Evolutionary conservation across 257 asterid species (phyloP).

Genomic region (Anisodus tanguticus): DNA sequence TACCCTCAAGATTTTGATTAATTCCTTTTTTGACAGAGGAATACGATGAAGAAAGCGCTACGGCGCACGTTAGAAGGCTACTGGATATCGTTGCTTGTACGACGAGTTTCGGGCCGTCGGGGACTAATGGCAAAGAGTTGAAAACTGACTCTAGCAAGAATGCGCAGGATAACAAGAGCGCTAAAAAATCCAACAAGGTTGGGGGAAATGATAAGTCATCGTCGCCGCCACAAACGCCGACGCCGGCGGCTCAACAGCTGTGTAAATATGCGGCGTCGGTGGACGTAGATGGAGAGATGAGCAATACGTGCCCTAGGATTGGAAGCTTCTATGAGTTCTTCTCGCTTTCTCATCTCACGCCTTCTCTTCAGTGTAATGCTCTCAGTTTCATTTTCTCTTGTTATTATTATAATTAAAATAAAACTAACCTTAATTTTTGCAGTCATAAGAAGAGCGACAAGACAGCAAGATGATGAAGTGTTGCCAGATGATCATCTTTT

Average conservation of each 20-base stretch:
- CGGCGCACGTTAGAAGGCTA: slow-evolving; percentile 80
- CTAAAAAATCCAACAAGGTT: slow-evolving; percentile 58
- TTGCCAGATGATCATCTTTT: slow-evolving; percentile 66
- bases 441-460: slow-evolving; percentile 69
- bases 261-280: slow-evolving; percentile 43
- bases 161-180: slow-evolving; percentile 39
- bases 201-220: slow-evolving; percentile 20
- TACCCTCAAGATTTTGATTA: slow-evolving; percentile 34
- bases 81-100: slow-evolving; percentile 85
- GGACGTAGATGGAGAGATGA: slow-evolving; percentile 85
- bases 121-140: slow-evolving; percentile 40
- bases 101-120: slow-evolving; percentile 84
- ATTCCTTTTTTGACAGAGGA: slow-evolving; percentile 61
- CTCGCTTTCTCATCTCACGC: slow-evolving; percentile 95
- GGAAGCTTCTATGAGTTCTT: slow-evolving; percentile 96
- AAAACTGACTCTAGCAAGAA: slow-evolving; percentile 48
- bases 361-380: slow-evolving; percentile 85
- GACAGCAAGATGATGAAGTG: slow-evolving; percentile 55
- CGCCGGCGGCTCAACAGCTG: slow-evolving; percentile 27
- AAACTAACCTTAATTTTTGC: slow-evolving; percentile 32
- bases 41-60: slow-evolving; percentile 78
- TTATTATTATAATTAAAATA: not conserved
- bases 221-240: slow-evolving; percentile 40
- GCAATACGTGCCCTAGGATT: slow-evolving; percentile 73
- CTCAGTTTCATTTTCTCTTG: not conserved